Evolutionary conservation across 495 filamentous ascomycete genomes (phyloP), one percentile per base, ranked within the genome.

Genomic region (Aspergillus avenaceus): DNA sequence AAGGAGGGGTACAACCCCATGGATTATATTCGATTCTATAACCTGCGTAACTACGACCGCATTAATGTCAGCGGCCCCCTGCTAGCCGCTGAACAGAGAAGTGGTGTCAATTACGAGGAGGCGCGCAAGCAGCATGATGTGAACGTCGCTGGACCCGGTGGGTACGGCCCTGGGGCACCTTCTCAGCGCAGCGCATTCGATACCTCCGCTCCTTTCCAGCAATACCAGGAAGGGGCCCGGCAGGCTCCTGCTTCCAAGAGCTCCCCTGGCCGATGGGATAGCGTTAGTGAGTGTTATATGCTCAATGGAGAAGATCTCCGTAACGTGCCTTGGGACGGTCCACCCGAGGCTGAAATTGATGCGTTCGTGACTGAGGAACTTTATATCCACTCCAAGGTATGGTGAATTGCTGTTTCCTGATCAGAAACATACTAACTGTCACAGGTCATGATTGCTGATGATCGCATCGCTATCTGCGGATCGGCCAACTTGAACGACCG

Each of bases 401-500:
- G 71, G 41, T 29, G 27, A 44, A 8, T 34, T 41, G 24, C 18
- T 22, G 13, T 4, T 2, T 14, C 23, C 0, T 8, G 11, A 2
- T 6, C 3, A 8, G n/a, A 2, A 14, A n/a, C 14, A 14, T 24
- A 31, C 59, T 67, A 61, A 67, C 56, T 28, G 16, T 1, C 34
- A 41, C 45, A 81, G 75, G 80, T 96, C 28, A 80, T 96, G 54
- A 92, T 97, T 63, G 91, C 91, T 46, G 91, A 97, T 60, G 91
- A 97, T 68, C 79, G 82, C 5, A 70, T 89, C 43, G 92, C 90
- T 24, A 91, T 97, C 63, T 90, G 87, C 68, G 92, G 92, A 41
- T 92, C 87, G 0, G 92, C 92, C 27, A 97, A 97, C 66, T 68
- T 97, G 34, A 97, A 97, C 70, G 92, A 97, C 68, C 87, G 92